Base-by-base conservation (phyloP, 768 basidiomycete species). In the Rubroboletus pulcherrimus region DNA sequence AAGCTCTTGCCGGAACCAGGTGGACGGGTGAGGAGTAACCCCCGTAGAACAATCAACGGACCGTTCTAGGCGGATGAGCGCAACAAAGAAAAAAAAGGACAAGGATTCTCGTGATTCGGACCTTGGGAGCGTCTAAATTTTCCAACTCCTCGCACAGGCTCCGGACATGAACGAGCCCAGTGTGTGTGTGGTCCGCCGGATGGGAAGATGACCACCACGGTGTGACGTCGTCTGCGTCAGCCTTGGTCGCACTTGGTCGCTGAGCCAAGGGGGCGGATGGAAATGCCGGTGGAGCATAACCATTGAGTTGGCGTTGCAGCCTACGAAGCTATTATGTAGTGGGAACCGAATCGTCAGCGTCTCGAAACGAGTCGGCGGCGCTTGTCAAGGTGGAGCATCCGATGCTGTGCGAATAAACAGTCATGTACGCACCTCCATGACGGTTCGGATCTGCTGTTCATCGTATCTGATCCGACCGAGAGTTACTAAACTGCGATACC, bases 361-460 rank as follows among this genome's bases (percentile, higher is more conserved):
- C 47, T 35, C 47, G 34, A 19, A 35, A 26, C 9, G 31, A 7
- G 30, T 46, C 2, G 33, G 12, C 15, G 29, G 26, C 15, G n/a
- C n/a, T 45, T 21, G 19, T 14, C 45, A 14, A 7, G 8, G 19
- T 49, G 48, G 35, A 49, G 26, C 26, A 26, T 26, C 9, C 9
- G 14, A 42, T 50, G 34, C 47, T 49, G 50, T 47, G 48, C 17
- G 42, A 17, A 5, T 4, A 10, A 10, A 38, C 29, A 7, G 7
- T 21, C n/a, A 41, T 14, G 5, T 44, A 19, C 33, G 31, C 21
- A 44, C 29, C 74, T 79, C 74, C 70, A 81, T 79, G 17, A 82
- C 69, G 11, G 74, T 77, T 21, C 81, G 64, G 35, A 84, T 72
- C 60, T 84, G 83, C 48, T 81, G 79, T 42, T 78, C 77, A 56